These are phyloP conservation scores for Xylariaceae sp. DNA, from an alignment of 2,329 filamentous ascomycete genomes.

Conservation along the genomic window DNA sequence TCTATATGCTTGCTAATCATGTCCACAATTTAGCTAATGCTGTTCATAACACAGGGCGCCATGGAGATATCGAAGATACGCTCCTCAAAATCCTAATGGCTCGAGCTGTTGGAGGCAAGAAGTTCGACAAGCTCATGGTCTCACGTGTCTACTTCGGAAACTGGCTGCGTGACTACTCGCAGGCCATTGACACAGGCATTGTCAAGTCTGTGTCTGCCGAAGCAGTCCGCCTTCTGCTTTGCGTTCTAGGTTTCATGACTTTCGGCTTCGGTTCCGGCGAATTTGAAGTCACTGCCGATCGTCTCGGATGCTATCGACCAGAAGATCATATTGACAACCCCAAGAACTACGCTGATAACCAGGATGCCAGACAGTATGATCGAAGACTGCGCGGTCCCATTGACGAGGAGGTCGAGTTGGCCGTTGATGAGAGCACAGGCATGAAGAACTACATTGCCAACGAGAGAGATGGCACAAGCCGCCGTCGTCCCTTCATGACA, in stretches of 20 bases:
- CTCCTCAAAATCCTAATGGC: conserved; percentile 67
- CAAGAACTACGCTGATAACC: conserved; percentile 83
- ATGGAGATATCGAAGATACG: conserved; percentile 91
- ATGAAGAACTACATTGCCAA: conserved; percentile 96
- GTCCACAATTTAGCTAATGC: conserved; percentile 13
- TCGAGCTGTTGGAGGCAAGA: conserved; percentile 58
- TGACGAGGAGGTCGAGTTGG: conserved; percentile 73
- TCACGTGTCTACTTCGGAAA: conserved; percentile 94
- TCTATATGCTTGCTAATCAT: too few relatives aligned
- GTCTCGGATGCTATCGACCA: conserved; percentile 75
- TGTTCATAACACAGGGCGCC: conserved; percentile 54
- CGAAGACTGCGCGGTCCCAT: conserved; percentile 75
- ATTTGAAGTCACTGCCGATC: conserved; percentile 77
- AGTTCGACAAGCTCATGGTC: conserved; percentile 83
- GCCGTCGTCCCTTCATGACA: conserved; percentile 54
- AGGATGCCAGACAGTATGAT: conserved; percentile 81
- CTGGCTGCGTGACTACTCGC: conserved; percentile 90
- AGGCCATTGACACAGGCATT: conserved; percentile 89
- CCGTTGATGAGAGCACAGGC: conserved; percentile 69
- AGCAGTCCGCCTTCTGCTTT: conserved; percentile 84
- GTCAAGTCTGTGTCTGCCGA: conserved; percentile 88
- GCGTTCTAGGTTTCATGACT: conserved; percentile 83
- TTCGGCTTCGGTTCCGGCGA: conserved; percentile 81
- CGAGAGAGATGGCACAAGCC: conserved; percentile 58
- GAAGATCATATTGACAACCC: conserved; percentile 79